Evolutionary conservation across 2,329 filamentous ascomycete species (phyloP), one percentile per base, ranked within the genome.

Genomic region (Claviceps lovelessii): DNA sequence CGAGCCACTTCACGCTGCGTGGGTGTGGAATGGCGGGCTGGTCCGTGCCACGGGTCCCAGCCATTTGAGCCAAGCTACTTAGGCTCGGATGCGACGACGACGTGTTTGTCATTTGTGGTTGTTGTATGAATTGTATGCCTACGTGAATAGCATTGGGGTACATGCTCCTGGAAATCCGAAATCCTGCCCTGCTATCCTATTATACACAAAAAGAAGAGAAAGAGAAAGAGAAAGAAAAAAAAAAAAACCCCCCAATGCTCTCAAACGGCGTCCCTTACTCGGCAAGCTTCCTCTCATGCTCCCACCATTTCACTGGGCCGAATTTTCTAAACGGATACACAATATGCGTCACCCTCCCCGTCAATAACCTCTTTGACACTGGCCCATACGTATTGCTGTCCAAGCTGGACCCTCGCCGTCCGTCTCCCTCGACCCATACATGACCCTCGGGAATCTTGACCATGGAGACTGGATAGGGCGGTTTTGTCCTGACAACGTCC

Each of bases 401-500:
- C 57, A 84, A 68, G 54, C 81, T 88, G 62, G 80, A 79, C 52
- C 79, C 76, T 61, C 80, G 79, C 62, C 79, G 79, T 13, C 86
- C 89, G 66, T 98, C 93, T 1, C 93, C 93, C 67, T 97, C 91
- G 1, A 98, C 82, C 93, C 93, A 98, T 33, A 97, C 77, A 72
- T 97, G 90, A 19, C 89, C 89, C 58, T 77, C 77, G 5, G 90
- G 91, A 28, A 98, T 80, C 58, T 78, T 76, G 49, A 86, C 73
- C 9, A 69, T 75, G 1, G 72, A 61, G 17, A 75, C 67, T 9
- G 80, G 76, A 64, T 82, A 85, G 19, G 82, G 83, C 53, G 73
- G 68, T 55, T 79, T 76, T 45, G 86, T 86, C 54, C 73, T 76
- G 35, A 97, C 81, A 1, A 80, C 73, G 65, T 97, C 91, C 10